Base-by-base conservation (phyloP, 1,284 basidiomycete genomes). In the Baeospora myosura region DNA sequence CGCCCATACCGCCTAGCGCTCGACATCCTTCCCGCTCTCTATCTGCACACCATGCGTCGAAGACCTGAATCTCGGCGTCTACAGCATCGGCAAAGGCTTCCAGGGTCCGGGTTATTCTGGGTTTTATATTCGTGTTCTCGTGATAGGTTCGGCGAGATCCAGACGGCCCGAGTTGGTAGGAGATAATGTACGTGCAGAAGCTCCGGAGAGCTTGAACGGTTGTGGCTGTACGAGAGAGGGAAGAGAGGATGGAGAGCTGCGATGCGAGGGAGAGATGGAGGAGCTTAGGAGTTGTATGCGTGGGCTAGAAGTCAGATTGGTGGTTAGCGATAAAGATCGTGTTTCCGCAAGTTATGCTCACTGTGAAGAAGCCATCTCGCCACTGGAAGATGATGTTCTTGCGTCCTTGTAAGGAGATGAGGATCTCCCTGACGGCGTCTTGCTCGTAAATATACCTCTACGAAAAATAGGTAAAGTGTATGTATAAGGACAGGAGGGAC, bases 21-120 rank as follows among this genome's bases (percentile, higher is more conserved):
- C 64, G 62, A 51, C 74, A 76, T 34, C 90, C 80, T 0, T 64
- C 63, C 47, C 81, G 74, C 60, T 93, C 89, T 36, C 68, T 68
- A 1, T 61, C 59, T 0, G 87, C 76, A 48, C 86, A 82, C 87
- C 87, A 92, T 3, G 51, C 51, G 43, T 85, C 74, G 44, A 89
- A 76, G 0, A 50, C 49, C 12, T 67, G 66, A 3, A 90, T 59
- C 42, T 84, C 72, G 5, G 58, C 47, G 36, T 80, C 77, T 33
- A 89, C 62, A 0, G 84, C 84, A 44, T 88, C 86, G 0, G 82
- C 76, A 55, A 90, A 90, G 0, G 90, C 89, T 55, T 91, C 85
- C 10, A 82, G 62, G 0, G 87, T 90, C 30, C 74, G 75, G 1
- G 76, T 78, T 8, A 61, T 55, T 10, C 47, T 46, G 39, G 17